Conservation (phyloP, 2,329 filamentous ascomycete species). For the Penicillium concentricum region DNA sequence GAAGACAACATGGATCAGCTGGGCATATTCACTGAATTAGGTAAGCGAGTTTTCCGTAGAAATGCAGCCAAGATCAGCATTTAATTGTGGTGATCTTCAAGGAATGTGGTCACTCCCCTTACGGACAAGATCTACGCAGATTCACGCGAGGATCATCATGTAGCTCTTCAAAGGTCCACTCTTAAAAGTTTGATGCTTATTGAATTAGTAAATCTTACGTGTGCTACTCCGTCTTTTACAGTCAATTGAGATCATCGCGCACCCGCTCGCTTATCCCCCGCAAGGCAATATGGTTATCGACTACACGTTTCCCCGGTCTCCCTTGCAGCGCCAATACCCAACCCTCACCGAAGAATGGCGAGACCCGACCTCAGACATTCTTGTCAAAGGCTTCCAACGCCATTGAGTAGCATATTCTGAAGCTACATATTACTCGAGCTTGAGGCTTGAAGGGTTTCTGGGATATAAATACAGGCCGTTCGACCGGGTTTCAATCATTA, state of each 20-base stretch:
- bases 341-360: conserved; percentile 8
- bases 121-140: conserved; percentile 15
- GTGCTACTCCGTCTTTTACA: neutral
- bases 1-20: neutral
- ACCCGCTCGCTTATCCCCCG: conserved; percentile 13
- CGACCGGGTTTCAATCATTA: conserved; percentile 2
- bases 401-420: neutral
- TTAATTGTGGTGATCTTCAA: neutral
- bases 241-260: conserved; percentile 17
- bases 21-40: neutral
- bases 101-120: conserved; percentile 20
- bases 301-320: conserved; percentile 18
- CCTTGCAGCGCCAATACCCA: conserved; percentile 15
- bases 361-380: conserved; percentile 12
- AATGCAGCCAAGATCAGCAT: no score
- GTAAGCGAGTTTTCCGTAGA: no score
- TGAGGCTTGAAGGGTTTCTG: neutral
- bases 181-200: conserved; percentile 5
- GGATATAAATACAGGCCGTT: conserved; percentile 19
- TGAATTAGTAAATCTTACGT: conserved; percentile 8
- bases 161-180: conserved; percentile 1
- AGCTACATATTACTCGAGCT: conserved; percentile 9
- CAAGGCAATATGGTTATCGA: conserved; percentile 13
- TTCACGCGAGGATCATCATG: conserved; percentile 22
- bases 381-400: neutral